Base-by-base conservation (phyloP, 495 filamentous ascomycete species). In the Acidomyces sp. region DNA sequence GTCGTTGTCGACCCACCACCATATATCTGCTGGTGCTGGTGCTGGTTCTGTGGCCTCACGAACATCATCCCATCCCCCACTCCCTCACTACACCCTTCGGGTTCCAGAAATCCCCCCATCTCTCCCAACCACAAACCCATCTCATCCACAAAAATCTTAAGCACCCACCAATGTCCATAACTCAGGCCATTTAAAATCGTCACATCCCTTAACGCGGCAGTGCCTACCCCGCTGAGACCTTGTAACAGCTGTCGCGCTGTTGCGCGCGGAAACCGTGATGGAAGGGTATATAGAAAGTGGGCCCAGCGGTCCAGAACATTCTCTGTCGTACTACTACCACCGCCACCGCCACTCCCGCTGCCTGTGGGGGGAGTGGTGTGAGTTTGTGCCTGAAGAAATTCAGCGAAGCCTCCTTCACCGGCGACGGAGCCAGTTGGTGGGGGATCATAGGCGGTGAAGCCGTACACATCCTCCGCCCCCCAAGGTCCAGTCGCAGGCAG, bases 131-230 rank as follows among this genome's bases (percentile, higher is more conserved):
- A 96, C 26, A 78, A 63, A 52, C 86, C 75, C 86, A 93, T 92
- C 61, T 95, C 90, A 56, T 95, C 88, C 38, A 97, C 73, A 68
- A 86, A 97, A 37, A 87, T 85, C 56, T 95, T 93, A n/a, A 84
- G 86, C 39, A 94, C 80, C 85, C 90, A 95, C 90, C 90, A 97
- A 1, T 82, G 78, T 11, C 84, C 85, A 54, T 94, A 97, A 52
- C 83, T 93, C 43, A 77, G 73, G 7, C 82, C 85, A 44, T 81
- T 77, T 18, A 71, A 71, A 17, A 95, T 75, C 6, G 88, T 95
- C 41, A 88, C 68, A 50, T 87, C 83, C 28, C 83, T 68, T 56
- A 88, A 64, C 5, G 78, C 74, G 9, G 78, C 72, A 1, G 75
- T 78, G 13, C 80, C 72, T 13, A 85, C 60, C 19, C 72, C 68